A percentile compares a stretch with the other conserved stretches of the same genome.
These are phyloP conservation scores for Cicer yamashitae DNA, from an alignment of 306 rosid species.

Conservation along the genomic window DNA sequence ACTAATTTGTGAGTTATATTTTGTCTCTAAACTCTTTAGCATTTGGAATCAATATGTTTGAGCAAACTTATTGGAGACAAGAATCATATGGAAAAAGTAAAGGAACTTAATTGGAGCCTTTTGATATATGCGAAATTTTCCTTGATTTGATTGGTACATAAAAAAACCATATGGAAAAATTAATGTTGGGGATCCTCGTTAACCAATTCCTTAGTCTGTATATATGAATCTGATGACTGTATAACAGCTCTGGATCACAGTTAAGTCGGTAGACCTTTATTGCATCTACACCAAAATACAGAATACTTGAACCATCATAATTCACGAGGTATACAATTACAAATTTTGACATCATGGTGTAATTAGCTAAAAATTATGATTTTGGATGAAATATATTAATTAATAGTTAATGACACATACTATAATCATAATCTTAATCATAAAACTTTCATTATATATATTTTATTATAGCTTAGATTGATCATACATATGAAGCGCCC, in stretches of 20 bases:
- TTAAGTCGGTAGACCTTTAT: no score
- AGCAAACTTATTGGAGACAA: constrained; percentile 20
- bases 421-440: background rate
- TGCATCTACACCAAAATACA: background rate
- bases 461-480: constrained; percentile 2
- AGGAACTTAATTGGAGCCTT: background rate
- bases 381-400: background rate
- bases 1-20: background rate
- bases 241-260: no score
- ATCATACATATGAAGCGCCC: background rate
- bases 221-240: no score
- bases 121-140: no score
- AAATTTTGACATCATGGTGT: background rate
- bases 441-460: background rate
- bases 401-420: background rate
- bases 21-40: background rate
- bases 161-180: no score
- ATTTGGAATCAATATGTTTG: constrained; percentile 19
- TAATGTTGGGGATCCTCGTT: no score
- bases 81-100: background rate
- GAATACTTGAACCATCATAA: background rate
- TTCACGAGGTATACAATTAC: background rate
- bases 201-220: no score
- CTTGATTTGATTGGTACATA: no score
- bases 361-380: background rate